Base-by-base conservation (phyloP, 768 basidiomycete genomes). In the Termitomyces sp. region DNA sequence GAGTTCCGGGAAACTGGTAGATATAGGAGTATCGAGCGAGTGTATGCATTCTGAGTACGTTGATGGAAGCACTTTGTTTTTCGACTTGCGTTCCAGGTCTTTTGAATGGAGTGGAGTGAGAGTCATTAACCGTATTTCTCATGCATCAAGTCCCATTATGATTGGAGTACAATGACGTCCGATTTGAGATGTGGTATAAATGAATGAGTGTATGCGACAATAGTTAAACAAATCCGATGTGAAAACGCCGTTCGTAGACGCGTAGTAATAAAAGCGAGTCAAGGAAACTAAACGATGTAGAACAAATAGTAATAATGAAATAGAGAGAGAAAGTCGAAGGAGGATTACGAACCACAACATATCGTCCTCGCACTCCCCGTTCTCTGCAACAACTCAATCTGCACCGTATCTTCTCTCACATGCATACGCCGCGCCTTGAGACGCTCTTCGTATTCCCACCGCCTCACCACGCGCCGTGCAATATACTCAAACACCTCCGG, bases 401-500 rank as follows among this genome's bases (percentile, higher is more conserved):
- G 65, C 16, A 85, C 76, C 12, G 77, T 79, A 15, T 76, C 75
- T 28, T 79, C 83, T 22, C 70, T 72, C 36, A 79, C 65, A 57
- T 74, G 78, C 63, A 81, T 50, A n/a, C 75, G 72, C 58, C 77
- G 70, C 33, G 78, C 77, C 35, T 86, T 85, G 12, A 80, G 59
- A 15, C 75, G 75, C 58, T 89, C 90, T 58, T 91, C 88, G 67
- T 84, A 84, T 67, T 87, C 91, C 85, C 85, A 87, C 62, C 81
- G 75, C 63, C 70, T 67, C 39, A 86, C 79, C 9, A 93, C 88
- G 32, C 90, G 77, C 53, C 73, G 68, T 4, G 85, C 89, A 45
- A 94, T 78, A 67, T 92, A 92, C 69, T 84, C 88, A 67, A 93
- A 94, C n/a, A 91, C 86, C 1, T 86, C 87, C 1, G 69, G 54